Base-by-base conservation (phyloP, 345 rosid genomes). In the Acer campestre region DNA sequence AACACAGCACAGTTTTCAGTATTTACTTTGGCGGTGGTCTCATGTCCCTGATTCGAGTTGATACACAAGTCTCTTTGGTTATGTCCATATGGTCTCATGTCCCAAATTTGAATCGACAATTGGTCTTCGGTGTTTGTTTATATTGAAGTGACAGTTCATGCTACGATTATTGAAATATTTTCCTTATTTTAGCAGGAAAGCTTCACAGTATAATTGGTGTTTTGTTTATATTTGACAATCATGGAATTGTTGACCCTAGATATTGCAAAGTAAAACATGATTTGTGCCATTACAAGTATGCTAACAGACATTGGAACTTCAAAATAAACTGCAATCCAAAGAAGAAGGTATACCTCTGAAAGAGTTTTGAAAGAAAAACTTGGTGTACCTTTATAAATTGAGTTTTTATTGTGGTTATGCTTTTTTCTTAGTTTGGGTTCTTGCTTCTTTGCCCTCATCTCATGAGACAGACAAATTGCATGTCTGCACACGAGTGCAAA, bases 291-390 rank as follows among this genome's bases (percentile, higher is more conserved):
- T 35, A 35, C 38, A 35, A 35, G 5, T 31, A 31, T 31, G 35
- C 35, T 31, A 31, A 31, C 35, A 31, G 35, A 31, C 35, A 31
- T 31, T 31, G 35, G 35, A 31, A 51, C 58, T 29, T 48, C 12
- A 42, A 63, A 25, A 46, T 23, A 6, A 5, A 48, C 58, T 68
- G 72, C 53, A 67, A 67, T 13, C 56, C 56, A 96, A 96, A 87
- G 99, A 94, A 90, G 99, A 94, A 85, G 87, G 81, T 75, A 91
- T 92, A 78, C 75, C 67, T 22, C 67, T 83, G 75, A 77, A 84
- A 72, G 98, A 90, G 85, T 84, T 85, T 61, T 65, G 42, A 25
- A 65, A 42, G 75, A 83, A 88, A 80, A 94, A 94, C 84, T 91
- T 91, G 84, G 0, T 35, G 6, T 35, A 90, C 98, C 0, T 91